Evolutionary conservation across 1,139 yeast genomes (phyloP).

Genomic region (Suhomyces guaymorum): DNA sequence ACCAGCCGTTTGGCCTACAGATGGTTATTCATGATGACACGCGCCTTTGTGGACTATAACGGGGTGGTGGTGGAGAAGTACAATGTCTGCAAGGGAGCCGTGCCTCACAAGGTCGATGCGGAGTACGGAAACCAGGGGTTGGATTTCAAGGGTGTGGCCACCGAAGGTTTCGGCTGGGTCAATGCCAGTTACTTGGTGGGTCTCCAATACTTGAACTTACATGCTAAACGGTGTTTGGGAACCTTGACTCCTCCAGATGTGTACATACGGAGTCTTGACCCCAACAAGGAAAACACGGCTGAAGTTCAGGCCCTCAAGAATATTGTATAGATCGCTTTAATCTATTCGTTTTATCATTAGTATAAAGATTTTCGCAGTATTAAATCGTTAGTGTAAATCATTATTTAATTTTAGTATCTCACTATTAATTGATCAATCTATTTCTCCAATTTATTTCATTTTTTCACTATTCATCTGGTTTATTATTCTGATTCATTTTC

Average conservation of each 20-base stretch:
- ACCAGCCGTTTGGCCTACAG: conserved; percentile 77
- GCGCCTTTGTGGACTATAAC: conserved; percentile 89
- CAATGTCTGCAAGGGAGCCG: conserved; percentile 79
- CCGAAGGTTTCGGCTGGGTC: conserved; percentile 98
- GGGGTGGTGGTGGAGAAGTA: conserved; percentile 97
- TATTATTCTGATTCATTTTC: no score
- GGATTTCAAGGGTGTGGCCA: conserved; percentile 89
- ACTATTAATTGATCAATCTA: no score
- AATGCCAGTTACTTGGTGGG: conserved; percentile 85
- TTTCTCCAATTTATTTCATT: no score
- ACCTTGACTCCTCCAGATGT: conserved; percentile 78
- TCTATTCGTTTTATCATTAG: no score
- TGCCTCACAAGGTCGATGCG: conserved; percentile 91
- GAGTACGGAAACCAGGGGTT: conserved; percentile 98
- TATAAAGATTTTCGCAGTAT: no score
- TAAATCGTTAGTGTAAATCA: no score
- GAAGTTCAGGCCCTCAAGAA: conserved; percentile 1
- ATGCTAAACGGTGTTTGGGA: conserved; percentile 78
- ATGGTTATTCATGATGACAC: conserved; percentile 88
- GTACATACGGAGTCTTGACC: conserved; percentile 44
- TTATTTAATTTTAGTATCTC: no score
- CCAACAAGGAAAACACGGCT: neutral
- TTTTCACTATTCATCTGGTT: no score
- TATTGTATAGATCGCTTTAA: no score
- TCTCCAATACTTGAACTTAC: conserved; percentile 63